Conservation (phyloP, 257 asterid genomes). For the Catharanthus roseus region DNA sequence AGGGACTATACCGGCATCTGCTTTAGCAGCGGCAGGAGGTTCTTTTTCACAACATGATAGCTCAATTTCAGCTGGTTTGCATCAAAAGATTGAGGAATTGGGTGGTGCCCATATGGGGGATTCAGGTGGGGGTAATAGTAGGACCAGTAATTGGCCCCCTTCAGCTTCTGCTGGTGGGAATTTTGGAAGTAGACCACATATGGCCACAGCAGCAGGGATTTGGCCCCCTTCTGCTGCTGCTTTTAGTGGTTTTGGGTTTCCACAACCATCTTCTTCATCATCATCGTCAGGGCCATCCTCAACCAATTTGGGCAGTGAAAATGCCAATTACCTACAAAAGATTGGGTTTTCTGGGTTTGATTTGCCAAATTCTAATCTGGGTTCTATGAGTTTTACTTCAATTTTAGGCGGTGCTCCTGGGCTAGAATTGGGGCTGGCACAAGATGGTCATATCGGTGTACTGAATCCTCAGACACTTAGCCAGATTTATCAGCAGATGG, state of each 20-base stretch:
- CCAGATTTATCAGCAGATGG: constrained; percentile 68
- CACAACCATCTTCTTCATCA: constrained; percentile 28
- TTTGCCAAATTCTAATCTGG: constrained; percentile 39
- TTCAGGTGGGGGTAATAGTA: constrained; percentile 21
- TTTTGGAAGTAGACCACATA: constrained; percentile 47
- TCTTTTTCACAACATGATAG: constrained; percentile 39
- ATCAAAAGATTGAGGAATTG: constrained; percentile 42
- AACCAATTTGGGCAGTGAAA: constrained; percentile 33
- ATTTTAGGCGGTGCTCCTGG: constrained; percentile 64
- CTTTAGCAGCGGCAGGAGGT: constrained; percentile 43
- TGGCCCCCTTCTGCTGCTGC: constrained; percentile 40
- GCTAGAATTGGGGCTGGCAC: constrained; percentile 66
- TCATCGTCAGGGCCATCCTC: constrained; percentile 27
- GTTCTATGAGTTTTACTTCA: constrained; percentile 52
- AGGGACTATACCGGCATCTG: constrained; percentile 74
- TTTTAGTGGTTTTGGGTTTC: constrained; percentile 37
- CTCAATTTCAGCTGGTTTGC: constrained; percentile 46
- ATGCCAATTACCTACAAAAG: constrained; percentile 42
- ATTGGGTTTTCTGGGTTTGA: constrained; percentile 56
- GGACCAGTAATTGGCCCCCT: constrained; percentile 47
- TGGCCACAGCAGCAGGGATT: constrained; percentile 21
- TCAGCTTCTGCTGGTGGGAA: constrained; percentile 28
- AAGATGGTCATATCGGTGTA: constrained; percentile 57
- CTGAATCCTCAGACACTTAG: constrained; percentile 40
- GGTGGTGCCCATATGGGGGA: constrained; percentile 29